Conservation (phyloP, 148 eudicot genomes). For the Silene latifolia region DNA sequence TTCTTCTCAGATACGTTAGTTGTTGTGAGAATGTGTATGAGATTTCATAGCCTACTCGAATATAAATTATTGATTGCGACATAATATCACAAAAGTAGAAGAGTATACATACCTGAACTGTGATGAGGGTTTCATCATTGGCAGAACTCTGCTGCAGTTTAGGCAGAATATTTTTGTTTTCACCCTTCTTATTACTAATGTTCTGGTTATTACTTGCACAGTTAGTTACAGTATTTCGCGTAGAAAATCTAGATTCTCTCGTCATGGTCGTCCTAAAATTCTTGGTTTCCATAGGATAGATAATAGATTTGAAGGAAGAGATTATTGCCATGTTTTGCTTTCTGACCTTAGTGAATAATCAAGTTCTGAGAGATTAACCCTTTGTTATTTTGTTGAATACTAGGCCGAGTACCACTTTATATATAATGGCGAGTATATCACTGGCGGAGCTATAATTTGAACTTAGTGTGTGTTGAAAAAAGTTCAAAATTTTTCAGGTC, state of each 20-base stretch:
- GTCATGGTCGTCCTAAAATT: not conserved
- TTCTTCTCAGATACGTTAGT: no score
- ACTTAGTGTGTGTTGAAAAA: no score
- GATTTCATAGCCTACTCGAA: no score
- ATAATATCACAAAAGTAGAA: not conserved
- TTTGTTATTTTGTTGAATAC: no score
- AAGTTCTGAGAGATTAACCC: no score
- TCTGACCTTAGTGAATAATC: not conserved
- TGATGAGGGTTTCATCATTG: not conserved
- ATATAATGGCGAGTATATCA: no score
- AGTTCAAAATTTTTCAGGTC: no score
- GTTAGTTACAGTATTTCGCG: not conserved
- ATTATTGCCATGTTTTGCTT: not conserved
- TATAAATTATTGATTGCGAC: no score
- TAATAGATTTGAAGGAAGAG: not conserved
- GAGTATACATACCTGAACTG: not conserved
- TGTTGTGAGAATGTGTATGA: no score
- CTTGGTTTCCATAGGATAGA: not conserved
- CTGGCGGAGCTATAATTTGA: no score
- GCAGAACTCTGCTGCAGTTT: not conserved
- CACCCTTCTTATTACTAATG: not conserved
- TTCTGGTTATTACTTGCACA: slow-evolving; percentile 1
- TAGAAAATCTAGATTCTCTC: not conserved
- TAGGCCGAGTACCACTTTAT: no score
- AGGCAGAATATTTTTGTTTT: not conserved